phyloP scores from a whole-genome alignment of 2,329 filamentous ascomycete species.

The Colletotrichum cereale region DNA sequence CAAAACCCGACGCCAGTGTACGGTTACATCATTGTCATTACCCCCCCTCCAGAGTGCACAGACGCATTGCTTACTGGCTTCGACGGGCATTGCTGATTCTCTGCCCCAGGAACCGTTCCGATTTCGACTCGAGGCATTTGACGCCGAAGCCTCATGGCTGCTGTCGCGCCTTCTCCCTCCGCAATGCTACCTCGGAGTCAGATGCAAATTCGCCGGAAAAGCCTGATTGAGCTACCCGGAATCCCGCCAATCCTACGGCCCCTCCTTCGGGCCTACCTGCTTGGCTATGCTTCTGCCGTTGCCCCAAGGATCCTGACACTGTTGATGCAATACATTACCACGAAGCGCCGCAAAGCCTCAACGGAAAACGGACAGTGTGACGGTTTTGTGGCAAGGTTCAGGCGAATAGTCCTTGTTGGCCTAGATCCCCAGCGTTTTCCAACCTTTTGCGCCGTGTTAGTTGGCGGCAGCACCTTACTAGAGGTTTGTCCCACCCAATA shows the following conservation, averaged over 20 bases:
- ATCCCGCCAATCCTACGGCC: constrained; percentile 67
- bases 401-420: constrained; percentile 61
- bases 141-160: constrained; percentile 34
- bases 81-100: constrained; percentile 33
- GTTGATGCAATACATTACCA: constrained; percentile 62
- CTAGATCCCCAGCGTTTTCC: constrained; percentile 70
- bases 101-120: constrained; percentile 24
- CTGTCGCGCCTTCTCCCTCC: constrained; percentile 47
- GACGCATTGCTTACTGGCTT: constrained; percentile 15
- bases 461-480: constrained; percentile 72
- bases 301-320: constrained; percentile 68
- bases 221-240: constrained; percentile 42
- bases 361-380: constrained; percentile 42
- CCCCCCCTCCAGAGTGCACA: constrained; percentile 21
- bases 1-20: constrained; percentile 18
- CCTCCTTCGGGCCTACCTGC: constrained; percentile 68
- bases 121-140: constrained; percentile 25
- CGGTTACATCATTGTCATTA: constrained; percentile 27
- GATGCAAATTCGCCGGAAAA: constrained; percentile 37
- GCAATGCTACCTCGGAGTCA: constrained; percentile 58
- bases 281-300: constrained; percentile 72
- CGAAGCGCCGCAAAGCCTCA: constrained; percentile 42
- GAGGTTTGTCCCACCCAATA: constrained; percentile 58
- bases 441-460: constrained; percentile 71
- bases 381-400: constrained; percentile 49